phyloP scores from a whole-genome alignment of 1,139 yeast species.

The Kurtzmaniella quercitrusa region DNA sequence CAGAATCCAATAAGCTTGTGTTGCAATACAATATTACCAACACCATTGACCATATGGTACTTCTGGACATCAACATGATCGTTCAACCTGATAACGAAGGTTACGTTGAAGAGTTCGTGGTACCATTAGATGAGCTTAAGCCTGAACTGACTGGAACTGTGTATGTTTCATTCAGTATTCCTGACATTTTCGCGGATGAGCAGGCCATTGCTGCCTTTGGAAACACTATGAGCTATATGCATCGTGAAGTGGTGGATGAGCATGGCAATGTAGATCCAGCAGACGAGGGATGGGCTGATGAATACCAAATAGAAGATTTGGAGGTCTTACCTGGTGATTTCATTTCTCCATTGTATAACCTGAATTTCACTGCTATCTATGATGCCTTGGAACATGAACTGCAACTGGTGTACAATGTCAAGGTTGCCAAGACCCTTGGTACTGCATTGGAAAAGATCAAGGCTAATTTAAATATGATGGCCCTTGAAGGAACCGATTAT shows the following conservation, averaged over 20 bases:
- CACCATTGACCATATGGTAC: constrained; percentile 72
- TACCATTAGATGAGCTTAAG: constrained; percentile 67
- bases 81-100: constrained; percentile 60
- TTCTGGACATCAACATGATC: constrained; percentile 76
- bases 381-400: constrained; percentile 55
- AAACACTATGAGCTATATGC: constrained; percentile 68
- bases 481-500: constrained; percentile 74
- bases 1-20: constrained; percentile 62
- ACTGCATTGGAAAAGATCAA: constrained; percentile 45
- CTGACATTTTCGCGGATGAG: constrained; percentile 37
- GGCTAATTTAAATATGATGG: constrained; percentile 66
- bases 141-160: constrained; percentile 73
- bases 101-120: constrained; percentile 65
- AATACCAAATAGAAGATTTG: constrained; percentile 83
- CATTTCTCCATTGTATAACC: constrained; percentile 70
- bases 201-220: constrained; percentile 52
- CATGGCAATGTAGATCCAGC: constrained; percentile 62
- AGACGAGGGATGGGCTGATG: constrained; percentile 91
- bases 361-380: constrained; percentile 70
- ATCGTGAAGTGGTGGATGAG: constrained; percentile 76
- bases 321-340: constrained; percentile 79
- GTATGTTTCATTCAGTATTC: constrained; percentile 71
- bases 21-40: constrained; percentile 82
- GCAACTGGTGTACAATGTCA: constrained; percentile 33
- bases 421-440: constrained; percentile 33